Conservation (phyloP, 1,284 basidiomycete genomes). For the Fomitopsis palustris region DNA sequence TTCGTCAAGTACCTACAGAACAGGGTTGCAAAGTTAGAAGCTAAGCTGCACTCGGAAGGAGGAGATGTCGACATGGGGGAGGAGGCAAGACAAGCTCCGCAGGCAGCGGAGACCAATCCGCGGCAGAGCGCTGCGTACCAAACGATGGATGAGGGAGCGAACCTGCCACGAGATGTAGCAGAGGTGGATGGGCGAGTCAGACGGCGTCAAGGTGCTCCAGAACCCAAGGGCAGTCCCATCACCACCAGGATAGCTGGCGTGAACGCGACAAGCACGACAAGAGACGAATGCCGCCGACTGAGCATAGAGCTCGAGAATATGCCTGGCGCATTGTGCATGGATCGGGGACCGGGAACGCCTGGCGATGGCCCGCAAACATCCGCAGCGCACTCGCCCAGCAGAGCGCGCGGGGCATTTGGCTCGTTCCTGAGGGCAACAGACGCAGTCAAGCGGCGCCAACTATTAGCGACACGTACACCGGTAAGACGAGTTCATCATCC, state of each 20-base stretch:
- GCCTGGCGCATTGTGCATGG: neutral
- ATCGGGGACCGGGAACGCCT: neutral
- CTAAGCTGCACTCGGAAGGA: neutral
- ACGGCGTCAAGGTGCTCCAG: neutral
- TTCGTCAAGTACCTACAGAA: neutral
- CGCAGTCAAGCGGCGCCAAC: neutral
- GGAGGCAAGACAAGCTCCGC: neutral
- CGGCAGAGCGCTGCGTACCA: neutral
- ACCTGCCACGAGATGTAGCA: neutral
- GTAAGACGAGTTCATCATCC: neutral
- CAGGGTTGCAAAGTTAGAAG: neutral
- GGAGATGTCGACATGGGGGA: neutral
- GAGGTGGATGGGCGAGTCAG: neutral
- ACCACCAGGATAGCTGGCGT: neutral
- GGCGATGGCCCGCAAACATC: neutral
- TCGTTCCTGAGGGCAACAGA: neutral
- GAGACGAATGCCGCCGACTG: neutral
- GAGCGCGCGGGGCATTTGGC: neutral
- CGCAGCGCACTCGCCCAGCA: neutral
- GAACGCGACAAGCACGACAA: neutral
- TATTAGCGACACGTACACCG: neutral
- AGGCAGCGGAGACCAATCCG: neutral
- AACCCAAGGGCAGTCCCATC: neutral
- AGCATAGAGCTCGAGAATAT: neutral
- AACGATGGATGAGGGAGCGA: neutral